Percentiles rank a stretch among this genome's conserved stretches.
Conservation (phyloP, 441 rosid species). For the Metrosideros polymorpha region DNA sequence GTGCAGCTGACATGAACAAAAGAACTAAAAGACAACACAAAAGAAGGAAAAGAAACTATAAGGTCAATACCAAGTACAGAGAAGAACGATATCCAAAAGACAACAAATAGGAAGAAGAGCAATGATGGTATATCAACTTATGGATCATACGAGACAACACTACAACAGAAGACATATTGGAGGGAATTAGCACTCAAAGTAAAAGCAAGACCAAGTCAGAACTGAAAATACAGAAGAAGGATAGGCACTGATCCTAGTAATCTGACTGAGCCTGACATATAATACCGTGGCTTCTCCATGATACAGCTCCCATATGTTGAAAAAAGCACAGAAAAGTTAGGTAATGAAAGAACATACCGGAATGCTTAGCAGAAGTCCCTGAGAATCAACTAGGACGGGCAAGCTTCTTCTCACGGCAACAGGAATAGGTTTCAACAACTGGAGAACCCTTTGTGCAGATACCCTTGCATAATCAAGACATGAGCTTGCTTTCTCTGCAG, state of each 20-base stretch:
- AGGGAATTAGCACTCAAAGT: not conserved
- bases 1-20: not conserved
- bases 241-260: not conserved
- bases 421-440: slow-evolving; percentile 50
- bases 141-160: not conserved
- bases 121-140: not conserved
- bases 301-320: not conserved
- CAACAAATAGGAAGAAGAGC: not conserved
- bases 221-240: not conserved
- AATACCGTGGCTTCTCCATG: not conserved
- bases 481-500: slow-evolving; percentile 3
- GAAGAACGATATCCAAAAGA: not conserved
- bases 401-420: slow-evolving; percentile 74
- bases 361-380: slow-evolving; percentile 50
- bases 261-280: not conserved
- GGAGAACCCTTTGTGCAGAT: slow-evolving; percentile 46
- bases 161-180: not conserved
- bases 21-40: not conserved
- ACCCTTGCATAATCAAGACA: slow-evolving; percentile 22
- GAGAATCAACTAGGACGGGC: slow-evolving; percentile 51
- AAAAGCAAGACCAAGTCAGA: not conserved
- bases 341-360: slow-evolving; percentile 46
- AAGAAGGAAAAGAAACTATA: not conserved
- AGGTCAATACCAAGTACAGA: not conserved
- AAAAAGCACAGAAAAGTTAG: not conserved